Percentiles rank a stretch among this genome's conserved stretches.
Conservation (phyloP, 108 stramenopile genomes). For the Nitzschia sp. region DNA sequence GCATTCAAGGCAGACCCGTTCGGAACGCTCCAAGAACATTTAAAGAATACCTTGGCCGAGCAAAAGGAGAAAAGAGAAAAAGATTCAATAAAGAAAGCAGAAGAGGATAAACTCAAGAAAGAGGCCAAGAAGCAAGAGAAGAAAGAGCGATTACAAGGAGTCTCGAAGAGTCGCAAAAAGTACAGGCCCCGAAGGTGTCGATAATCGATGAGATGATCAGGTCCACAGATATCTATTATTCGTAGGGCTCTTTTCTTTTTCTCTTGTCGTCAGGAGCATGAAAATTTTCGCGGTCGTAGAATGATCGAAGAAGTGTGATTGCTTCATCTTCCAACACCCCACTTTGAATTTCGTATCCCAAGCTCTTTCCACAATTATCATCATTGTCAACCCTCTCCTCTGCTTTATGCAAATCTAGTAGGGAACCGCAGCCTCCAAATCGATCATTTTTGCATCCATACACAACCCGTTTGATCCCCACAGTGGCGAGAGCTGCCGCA, state of each 20-base stretch:
- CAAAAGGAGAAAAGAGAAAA: slow-evolving; percentile 46
- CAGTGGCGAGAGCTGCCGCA: slow-evolving; percentile 78
- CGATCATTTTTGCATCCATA: slow-evolving; percentile 85
- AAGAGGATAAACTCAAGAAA: slow-evolving; percentile 38
- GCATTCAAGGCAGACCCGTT: slow-evolving; percentile 77
- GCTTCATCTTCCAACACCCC: slow-evolving; percentile 78
- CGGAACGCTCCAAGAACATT: slow-evolving; percentile 76
- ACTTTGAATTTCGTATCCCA: slow-evolving; percentile 58
- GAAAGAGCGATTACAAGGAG: slow-evolving; percentile 28
- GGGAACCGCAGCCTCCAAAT: slow-evolving; percentile 85
- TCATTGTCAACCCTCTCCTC: slow-evolving; percentile 4
- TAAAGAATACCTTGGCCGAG: slow-evolving; percentile 64
- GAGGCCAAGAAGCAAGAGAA: slow-evolving; percentile 46
- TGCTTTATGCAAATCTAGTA: slow-evolving; percentile 62
- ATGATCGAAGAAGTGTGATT: slow-evolving; percentile 67
- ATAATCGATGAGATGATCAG: background rate
- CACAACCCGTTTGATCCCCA: slow-evolving; percentile 71
- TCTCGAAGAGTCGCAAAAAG: slow-evolving; percentile 39
- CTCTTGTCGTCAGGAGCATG: slow-evolving; percentile 83
- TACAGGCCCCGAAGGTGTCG: slow-evolving; percentile 32
- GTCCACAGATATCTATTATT: slow-evolving; percentile 2
- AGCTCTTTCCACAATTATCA: background rate
- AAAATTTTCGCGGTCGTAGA: slow-evolving; percentile 85
- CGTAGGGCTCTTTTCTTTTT: slow-evolving; percentile 40
- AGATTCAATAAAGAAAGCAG: slow-evolving; percentile 30